Evolutionary conservation across 352 stramenopile genomes (phyloP).

Genomic region (Pythium rishiriense): DNA sequence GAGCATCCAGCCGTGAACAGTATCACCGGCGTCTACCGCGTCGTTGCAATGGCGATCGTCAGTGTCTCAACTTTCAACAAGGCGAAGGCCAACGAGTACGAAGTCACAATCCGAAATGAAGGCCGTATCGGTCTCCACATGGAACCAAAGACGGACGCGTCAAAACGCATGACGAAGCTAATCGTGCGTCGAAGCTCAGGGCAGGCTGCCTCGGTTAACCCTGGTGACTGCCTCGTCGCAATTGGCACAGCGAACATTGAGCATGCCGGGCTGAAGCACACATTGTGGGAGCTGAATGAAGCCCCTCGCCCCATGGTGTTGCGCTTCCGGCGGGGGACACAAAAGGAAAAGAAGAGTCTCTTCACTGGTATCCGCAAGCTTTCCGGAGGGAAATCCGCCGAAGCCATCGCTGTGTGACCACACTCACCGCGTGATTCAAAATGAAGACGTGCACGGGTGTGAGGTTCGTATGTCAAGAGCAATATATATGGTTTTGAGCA

Average conservation of each 20-base stretch:
- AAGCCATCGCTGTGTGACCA: conserved; percentile 24
- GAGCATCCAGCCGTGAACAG: conserved; percentile 74
- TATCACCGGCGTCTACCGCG: conserved; percentile 83
- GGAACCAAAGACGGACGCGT: conserved; percentile 42
- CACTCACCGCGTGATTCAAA: background rate
- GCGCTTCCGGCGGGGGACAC: conserved; percentile 78
- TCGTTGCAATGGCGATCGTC: conserved; percentile 74
- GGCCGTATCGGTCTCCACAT: conserved; percentile 69
- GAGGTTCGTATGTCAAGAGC: background rate
- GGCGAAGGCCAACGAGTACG: conserved; percentile 82
- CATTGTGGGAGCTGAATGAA: conserved; percentile 82
- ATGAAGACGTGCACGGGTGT: conserved; percentile 2
- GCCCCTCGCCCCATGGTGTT: conserved; percentile 69
- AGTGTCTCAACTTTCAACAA: conserved; percentile 76
- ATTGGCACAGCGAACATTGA: conserved; percentile 86
- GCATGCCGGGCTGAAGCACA: conserved; percentile 83
- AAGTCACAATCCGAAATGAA: conserved; percentile 61
- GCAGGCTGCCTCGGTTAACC: conserved; percentile 72
- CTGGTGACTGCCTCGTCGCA: conserved; percentile 77
- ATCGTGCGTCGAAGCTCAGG: conserved; percentile 77
- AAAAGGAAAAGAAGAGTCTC: conserved; percentile 74
- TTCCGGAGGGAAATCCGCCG: conserved; percentile 25
- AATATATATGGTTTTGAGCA: conserved; percentile 23
- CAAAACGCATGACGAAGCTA: conserved; percentile 59
- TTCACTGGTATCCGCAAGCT: conserved; percentile 54